Conservation (phyloP, 257 asterid species). For the Solanum peruvianum region DNA sequence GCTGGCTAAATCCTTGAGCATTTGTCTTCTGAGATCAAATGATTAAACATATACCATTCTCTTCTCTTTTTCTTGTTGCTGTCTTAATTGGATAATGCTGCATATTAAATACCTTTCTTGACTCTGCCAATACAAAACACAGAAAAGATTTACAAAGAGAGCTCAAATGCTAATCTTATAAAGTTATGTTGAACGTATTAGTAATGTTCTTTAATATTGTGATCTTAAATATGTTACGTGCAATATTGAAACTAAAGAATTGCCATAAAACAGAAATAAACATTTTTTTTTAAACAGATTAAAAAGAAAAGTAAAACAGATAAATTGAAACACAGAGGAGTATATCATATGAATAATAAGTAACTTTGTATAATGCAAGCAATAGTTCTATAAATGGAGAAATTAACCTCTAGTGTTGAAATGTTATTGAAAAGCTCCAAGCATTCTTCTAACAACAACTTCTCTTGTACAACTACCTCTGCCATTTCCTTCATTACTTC, state of each 20-base stretch:
- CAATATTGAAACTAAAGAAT: too few species aligned
- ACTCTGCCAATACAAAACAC: slow-evolving; percentile 20
- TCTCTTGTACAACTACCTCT: slow-evolving; percentile 54
- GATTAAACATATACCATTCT: not conserved
- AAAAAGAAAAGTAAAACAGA: not conserved
- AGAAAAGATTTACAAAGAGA: not conserved
- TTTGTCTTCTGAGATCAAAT: not conserved
- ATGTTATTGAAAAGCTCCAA: slow-evolving; percentile 51
- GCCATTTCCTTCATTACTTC: slow-evolving; percentile 39
- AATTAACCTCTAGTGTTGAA: slow-evolving; percentile 48
- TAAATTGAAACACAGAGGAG: not conserved
- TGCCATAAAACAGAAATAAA: not conserved
- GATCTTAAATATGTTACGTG: not conserved
- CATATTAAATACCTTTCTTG: slow-evolving; percentile 64
- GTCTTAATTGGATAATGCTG: slow-evolving; percentile 40
- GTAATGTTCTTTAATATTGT: too few species aligned
- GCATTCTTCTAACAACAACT: slow-evolving; percentile 62
- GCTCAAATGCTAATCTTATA: not conserved
- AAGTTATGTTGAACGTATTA: not conserved
- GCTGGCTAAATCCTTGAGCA: not conserved
- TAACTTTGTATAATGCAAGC: not conserved
- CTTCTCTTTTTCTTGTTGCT: slow-evolving; percentile 7
- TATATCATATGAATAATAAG: not conserved
- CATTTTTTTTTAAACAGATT: too few species aligned
- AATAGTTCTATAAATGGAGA: not conserved